Base-by-base conservation (phyloP, 345 rosid species). In the Salix purpurea region DNA sequence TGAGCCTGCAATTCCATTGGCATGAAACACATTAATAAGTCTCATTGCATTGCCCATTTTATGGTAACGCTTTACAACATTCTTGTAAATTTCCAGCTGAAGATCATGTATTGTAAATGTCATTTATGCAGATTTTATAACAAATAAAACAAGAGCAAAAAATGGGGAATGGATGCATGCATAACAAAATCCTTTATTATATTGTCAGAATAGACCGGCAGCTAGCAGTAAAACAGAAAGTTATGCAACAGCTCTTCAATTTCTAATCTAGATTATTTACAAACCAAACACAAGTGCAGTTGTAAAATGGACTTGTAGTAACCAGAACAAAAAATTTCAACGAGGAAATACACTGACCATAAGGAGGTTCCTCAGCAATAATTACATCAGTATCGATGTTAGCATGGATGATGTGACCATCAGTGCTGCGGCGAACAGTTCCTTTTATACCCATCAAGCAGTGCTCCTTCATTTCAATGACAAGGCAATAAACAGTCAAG, bases 401-500 rank as follows among this genome's bases (percentile, higher is more conserved):
- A 74, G 99, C 98, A 67, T 96, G 99, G 81, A 96, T 96, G 76
- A 96, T 96, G 80, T 96, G 99, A 75, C 99, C 99, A 60, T 96
- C 98, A 48, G 97, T 92, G 83, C 98, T 94, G 77, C 98, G 99
- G 21, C 99, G 90, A 73, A 96, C 99, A 19, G 99, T 93, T 83
- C 99, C 99, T 83, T 91, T 96, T 79, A 93, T 96, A 76, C 99
- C 99, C 99, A 96, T 93, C 90, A 96, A 85, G 88, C 98, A 96
- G 77, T 96, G 99, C 85, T 93, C 99, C 99, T 96, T 79, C 84
- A 85, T 54, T 69, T 65, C 32, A 78, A 78, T 40, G 66, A 71
- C 28, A 73, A 74, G 16, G 37, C 28, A 78, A 65, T 28, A 16
- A 40, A 56, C 34, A 65, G 37, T 56, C 77, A 3, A 3, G 71